phyloP scores from a whole-genome alignment of 352 stramenopile genomes.

The Pseudoperonospora humuli region DNA sequence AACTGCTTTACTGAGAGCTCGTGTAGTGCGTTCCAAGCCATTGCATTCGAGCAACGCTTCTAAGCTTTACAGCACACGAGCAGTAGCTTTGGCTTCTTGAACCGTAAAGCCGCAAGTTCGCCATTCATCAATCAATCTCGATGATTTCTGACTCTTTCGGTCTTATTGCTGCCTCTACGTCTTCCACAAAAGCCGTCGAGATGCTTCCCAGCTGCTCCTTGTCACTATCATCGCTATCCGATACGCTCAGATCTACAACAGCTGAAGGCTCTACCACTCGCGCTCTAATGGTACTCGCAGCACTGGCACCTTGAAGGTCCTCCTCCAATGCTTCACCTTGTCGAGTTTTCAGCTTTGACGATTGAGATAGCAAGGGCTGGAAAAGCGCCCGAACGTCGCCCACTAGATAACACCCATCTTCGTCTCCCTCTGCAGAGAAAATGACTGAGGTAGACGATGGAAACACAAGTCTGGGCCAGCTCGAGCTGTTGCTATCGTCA shows the following conservation, averaged over 20 bases:
- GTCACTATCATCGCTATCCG: slow-evolving; percentile 22
- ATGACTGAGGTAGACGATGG: slow-evolving; percentile 18
- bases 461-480: not conserved
- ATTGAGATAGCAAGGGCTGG: slow-evolving; percentile 3
- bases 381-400: slow-evolving; percentile 43
- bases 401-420: slow-evolving; percentile 40
- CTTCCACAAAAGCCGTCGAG: not conserved
- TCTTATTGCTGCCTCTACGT: not conserved
- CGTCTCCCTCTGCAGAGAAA: slow-evolving; percentile 24
- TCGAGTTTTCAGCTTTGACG: not conserved
- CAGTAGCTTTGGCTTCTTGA: not conserved
- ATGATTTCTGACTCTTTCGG: slow-evolving; percentile 28
- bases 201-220: slow-evolving; percentile 8
- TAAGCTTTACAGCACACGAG: not conserved
- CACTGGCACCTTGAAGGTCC: not conserved
- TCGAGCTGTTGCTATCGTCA: not conserved
- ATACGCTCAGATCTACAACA: slow-evolving; percentile 29
- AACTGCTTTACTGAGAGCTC: too few relatives aligned
- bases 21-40: too few relatives aligned
- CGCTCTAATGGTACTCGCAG: not conserved
- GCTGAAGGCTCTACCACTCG: not conserved
- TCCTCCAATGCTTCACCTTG: not conserved
- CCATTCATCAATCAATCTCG: slow-evolving; percentile 24
- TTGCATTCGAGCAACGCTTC: not conserved
- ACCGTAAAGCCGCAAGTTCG: not conserved